These are phyloP conservation scores for Haematococcus lacustris DNA, from an alignment of 139 green algal genomes.

Conservation along the genomic window DNA sequence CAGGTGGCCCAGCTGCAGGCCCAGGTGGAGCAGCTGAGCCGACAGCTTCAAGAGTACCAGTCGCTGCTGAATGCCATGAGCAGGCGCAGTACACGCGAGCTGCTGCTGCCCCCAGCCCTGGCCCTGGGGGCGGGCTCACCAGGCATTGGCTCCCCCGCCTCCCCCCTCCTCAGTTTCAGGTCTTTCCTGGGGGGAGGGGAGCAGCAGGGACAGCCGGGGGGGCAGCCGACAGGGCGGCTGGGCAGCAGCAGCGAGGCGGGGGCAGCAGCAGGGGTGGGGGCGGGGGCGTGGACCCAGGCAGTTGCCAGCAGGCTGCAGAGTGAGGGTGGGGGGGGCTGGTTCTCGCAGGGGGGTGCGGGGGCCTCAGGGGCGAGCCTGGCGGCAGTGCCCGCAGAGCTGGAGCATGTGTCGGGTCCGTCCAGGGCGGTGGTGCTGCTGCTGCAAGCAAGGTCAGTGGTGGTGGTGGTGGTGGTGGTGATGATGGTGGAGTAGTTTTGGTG, in stretches of 20 bases:
- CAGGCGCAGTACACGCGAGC: neutral
- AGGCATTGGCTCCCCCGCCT: too few relatives aligned
- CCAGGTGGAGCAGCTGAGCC: neutral
- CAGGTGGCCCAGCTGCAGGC: neutral
- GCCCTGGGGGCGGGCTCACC: too few relatives aligned
- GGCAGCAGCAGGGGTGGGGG: too few relatives aligned
- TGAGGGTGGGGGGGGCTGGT: too few relatives aligned
- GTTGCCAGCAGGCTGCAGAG: too few relatives aligned
- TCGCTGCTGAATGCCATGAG: neutral
- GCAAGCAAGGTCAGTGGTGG: slow-evolving; percentile 1
- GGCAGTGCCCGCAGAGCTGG: neutral
- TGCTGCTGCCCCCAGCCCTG: neutral
- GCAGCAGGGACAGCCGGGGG: too few relatives aligned
- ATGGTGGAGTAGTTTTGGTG: neutral
- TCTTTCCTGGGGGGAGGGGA: too few relatives aligned
- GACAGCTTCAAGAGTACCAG: neutral
- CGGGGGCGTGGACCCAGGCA: too few relatives aligned
- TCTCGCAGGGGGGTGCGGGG: neutral
- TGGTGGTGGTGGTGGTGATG: neutral
- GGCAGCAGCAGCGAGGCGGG: too few relatives aligned
- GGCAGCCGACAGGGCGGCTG: too few relatives aligned
- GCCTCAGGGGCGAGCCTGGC: neutral
- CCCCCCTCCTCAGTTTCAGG: too few relatives aligned
- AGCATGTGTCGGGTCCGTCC: neutral
- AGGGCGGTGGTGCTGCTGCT: slow-evolving; percentile 2